Evolutionary conservation across 345 rosid genomes (phyloP).

Genomic region (Linum trigynum): DNA sequence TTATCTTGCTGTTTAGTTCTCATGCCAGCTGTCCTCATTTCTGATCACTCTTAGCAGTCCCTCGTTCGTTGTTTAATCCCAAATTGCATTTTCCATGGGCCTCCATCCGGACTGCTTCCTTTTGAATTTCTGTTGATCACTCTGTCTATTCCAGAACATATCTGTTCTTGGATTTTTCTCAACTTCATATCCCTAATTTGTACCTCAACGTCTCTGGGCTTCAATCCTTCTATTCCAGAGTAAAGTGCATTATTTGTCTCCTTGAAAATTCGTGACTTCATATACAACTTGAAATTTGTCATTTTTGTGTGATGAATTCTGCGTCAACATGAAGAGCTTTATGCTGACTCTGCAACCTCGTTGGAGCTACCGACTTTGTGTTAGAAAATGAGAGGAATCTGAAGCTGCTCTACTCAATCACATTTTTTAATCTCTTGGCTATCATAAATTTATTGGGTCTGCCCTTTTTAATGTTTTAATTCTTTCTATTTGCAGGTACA

Average conservation of each 20-base stretch:
- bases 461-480: slow-evolving; percentile 1
- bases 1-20: neutral
- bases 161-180: neutral
- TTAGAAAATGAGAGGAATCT: neutral
- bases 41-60: neutral
- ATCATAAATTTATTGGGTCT: slow-evolving; percentile 4
- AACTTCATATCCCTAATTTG: slow-evolving; percentile 1
- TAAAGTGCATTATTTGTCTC: slow-evolving; percentile 3
- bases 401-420: neutral
- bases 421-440: neutral
- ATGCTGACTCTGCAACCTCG: slow-evolving; percentile 1
- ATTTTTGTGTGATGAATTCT: neutral
- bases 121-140: neutral
- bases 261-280: slow-evolving; percentile 11
- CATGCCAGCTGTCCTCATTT: neutral
- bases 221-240: neutral
- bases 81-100: too few relatives aligned
- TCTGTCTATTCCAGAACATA: neutral
- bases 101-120: neutral
- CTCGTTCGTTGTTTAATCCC: neutral
- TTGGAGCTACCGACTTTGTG: slow-evolving; percentile 10
- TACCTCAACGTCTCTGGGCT: neutral
- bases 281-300: neutral
- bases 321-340: neutral
- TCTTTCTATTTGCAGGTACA: slow-evolving; percentile 48